These are phyloP conservation scores for Agroathelia rolfsii DNA, from an alignment of 1,284 basidiomycete species.

Conservation along the genomic window DNA sequence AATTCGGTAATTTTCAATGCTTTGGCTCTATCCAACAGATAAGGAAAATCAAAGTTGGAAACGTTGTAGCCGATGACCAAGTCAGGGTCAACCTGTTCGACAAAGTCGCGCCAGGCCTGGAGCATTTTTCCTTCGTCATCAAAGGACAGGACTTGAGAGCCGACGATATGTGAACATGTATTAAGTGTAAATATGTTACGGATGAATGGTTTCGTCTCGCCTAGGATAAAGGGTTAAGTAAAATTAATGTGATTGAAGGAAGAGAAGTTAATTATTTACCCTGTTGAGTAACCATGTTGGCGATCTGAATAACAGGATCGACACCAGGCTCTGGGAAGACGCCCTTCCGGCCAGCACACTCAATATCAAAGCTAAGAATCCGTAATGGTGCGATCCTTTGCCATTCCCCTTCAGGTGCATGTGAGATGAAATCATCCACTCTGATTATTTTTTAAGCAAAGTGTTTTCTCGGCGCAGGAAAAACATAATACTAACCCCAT, in stretches of 20 bases:
- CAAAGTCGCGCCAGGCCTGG: constrained; percentile 50
- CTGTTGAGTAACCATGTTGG: constrained; percentile 65
- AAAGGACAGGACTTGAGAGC: constrained; percentile 60
- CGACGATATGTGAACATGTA: constrained; percentile 60
- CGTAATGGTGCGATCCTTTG: constrained; percentile 54
- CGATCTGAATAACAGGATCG: constrained; percentile 69
- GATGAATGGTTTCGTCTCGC: constrained; percentile 57
- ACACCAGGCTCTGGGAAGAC: constrained; percentile 59
- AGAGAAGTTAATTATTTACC: constrained; percentile 27
- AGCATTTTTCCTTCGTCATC: constrained; percentile 44
- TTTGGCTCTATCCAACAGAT: constrained; percentile 57
- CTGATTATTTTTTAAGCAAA: constrained; percentile 28
- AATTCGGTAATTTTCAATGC: constrained; percentile 48
- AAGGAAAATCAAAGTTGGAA: constrained; percentile 62
- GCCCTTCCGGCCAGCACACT: constrained; percentile 63
- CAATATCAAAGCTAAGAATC: constrained; percentile 67
- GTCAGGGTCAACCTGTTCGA: constrained; percentile 59
- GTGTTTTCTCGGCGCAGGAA: neutral
- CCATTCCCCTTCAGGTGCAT: constrained; percentile 79
- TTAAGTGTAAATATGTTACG: constrained; percentile 66
- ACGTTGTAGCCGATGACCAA: constrained; percentile 69
- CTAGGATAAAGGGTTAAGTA: constrained; percentile 20
- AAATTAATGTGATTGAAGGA: neutral
- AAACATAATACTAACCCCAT: constrained; percentile 43
- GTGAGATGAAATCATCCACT: constrained; percentile 77